A percentile compares a stretch with the other conserved stretches of the same genome.
Evolutionary conservation across 352 stramenopile species (phyloP).

Genomic region (Pythium sp.): DNA sequence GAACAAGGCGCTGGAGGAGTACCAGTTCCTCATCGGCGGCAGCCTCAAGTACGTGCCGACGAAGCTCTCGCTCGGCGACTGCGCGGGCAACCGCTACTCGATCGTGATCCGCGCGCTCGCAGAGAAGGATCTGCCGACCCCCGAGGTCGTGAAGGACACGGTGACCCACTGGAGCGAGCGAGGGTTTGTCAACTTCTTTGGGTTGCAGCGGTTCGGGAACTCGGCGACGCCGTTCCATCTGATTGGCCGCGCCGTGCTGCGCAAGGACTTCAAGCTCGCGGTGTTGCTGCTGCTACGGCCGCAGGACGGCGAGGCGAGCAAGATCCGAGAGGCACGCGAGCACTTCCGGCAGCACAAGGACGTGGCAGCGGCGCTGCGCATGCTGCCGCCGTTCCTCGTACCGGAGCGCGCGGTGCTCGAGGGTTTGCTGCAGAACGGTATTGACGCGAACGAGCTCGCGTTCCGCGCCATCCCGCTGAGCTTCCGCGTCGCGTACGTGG

Average conservation of each 20-base stretch:
- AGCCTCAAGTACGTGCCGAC: conserved; percentile 89
- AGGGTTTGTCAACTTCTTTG: conserved; percentile 98
- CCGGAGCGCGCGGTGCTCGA: conserved; percentile 73
- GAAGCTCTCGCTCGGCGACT: conserved; percentile 85
- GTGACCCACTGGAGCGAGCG: conserved; percentile 47
- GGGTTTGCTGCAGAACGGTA: conserved; percentile 66
- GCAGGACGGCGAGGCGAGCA: conserved; percentile 78
- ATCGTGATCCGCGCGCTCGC: conserved; percentile 91
- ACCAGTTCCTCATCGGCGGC: conserved; percentile 88
- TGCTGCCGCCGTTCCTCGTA: conserved; percentile 72
- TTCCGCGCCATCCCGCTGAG: conserved; percentile 62
- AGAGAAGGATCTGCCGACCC: conserved; percentile 43
- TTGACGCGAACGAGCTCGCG: conserved; percentile 68
- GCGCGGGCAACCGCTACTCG: conserved; percentile 92
- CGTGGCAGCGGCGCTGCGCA: conserved; percentile 65
- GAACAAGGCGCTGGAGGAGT: conserved; percentile 47
- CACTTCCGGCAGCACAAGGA: conserved; percentile 86
- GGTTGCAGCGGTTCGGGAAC: conserved; percentile 93
- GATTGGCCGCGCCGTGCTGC: conserved; percentile 91
- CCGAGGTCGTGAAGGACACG: conserved; percentile 27
- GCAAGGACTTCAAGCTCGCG: conserved; percentile 92
- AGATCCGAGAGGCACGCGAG: conserved; percentile 71
- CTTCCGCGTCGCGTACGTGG: conserved; percentile 65
- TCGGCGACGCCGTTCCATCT: conserved; percentile 76
- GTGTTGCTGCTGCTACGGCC: conserved; percentile 91